Base-by-base conservation (phyloP, 2,329 filamentous ascomycete species). In the Leptosphaerulina australis region DNA sequence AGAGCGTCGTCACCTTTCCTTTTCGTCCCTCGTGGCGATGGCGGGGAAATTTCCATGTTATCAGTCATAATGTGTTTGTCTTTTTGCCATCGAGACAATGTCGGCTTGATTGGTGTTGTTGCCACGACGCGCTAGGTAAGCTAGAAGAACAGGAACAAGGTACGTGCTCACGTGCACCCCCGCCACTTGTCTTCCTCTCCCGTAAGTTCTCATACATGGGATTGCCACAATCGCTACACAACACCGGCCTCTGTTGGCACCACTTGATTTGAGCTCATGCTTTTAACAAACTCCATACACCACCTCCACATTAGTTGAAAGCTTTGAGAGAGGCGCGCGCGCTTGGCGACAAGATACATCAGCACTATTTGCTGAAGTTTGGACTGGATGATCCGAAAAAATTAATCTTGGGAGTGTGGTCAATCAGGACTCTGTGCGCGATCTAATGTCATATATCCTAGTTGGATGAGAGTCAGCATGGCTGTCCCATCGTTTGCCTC, bases 11-110 rank as follows among this genome's bases (percentile, higher is more conserved):
- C 69, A 37, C 63, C 68, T 53, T 70, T 71, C 31, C 71, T 58
- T 51, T 73, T 73, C 12, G 64, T 71, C 6, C 67, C 70, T 10
- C 68, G 68, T 12, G 69, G 69, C 30, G 66, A 60, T 3, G 62
- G 33, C 14, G 52, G 45, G 3, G 37, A 62, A 15, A 64, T 41
- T 1, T 72, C 64, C 65, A 70, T 72, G 0, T 62, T 55, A 29
- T 69, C 65, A 6, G 55, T 48, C 68, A 73, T 72, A 3, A 10
- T 52, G 25, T 12, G 8, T 12, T 5, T 14, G 5, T 3, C 12
- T n/a, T 26, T 18, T 25, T 22, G 22, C 28, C 36, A 50, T 50
- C 39, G 22, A 51, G 22, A 7, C 9, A n/a, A 8, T 21, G n/a
- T 26, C 31, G 39, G 50, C 15, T 36, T 11, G 31, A 40, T 14